Evolutionary conservation across 176 grass and related monocot species (phyloP).

Genomic region (Rhynchospora breviuscula): DNA sequence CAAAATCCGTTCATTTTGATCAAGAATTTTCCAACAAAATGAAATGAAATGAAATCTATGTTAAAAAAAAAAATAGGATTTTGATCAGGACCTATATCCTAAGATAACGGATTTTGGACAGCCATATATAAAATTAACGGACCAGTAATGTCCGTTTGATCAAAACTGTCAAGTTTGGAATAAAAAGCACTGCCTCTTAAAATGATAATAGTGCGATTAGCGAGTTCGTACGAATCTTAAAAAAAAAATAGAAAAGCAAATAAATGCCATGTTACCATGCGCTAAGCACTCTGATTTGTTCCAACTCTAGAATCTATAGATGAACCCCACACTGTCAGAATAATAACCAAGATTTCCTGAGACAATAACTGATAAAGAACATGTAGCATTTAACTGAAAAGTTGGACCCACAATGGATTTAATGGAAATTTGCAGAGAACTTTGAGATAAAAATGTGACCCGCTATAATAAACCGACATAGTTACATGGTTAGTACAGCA

Average conservation of each 20-base stretch:
- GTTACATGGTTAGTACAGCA: not conserved
- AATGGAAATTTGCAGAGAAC: not conserved
- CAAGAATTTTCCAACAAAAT: too few relatives aligned
- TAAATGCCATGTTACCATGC: constrained; percentile 23
- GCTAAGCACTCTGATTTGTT: constrained; percentile 1
- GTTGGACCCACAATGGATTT: not conserved
- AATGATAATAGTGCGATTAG: not conserved
- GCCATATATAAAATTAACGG: too few relatives aligned
- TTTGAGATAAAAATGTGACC: not conserved
- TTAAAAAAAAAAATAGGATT: too few relatives aligned
- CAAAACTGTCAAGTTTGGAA: not conserved
- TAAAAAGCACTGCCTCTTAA: not conserved
- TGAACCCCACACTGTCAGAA: not conserved
- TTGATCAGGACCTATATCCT: too few relatives aligned
- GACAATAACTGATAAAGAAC: not conserved
- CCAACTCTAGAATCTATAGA: not conserved
- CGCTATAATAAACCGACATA: not conserved
- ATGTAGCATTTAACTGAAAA: not conserved
- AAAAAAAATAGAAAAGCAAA: not conserved
- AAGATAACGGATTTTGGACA: too few relatives aligned
- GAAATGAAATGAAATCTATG: too few relatives aligned
- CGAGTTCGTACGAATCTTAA: constrained; percentile 2
- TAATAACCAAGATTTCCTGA: not conserved
- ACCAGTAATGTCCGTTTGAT: not conserved
- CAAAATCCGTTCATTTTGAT: too few relatives aligned